These are phyloP conservation scores for Tubosaeta sp. DNA, from an alignment of 768 basidiomycete species.

Conservation along the genomic window DNA sequence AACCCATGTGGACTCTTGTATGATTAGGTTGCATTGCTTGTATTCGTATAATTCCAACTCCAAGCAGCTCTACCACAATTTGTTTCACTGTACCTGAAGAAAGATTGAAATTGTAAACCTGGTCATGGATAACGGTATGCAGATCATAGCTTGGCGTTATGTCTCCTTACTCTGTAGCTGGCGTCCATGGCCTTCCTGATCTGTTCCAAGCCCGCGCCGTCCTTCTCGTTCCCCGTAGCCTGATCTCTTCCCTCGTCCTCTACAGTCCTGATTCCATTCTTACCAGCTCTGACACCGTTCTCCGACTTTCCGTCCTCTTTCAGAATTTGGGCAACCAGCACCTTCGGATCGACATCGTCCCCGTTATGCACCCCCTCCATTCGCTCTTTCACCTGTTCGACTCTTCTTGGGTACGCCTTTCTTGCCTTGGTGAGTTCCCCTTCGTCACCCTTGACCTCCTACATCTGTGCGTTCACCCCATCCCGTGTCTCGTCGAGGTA, in stretches of 20 bases:
- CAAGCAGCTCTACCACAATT: too few relatives aligned
- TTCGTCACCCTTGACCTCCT: too few relatives aligned
- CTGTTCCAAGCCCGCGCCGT: too few relatives aligned
- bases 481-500: conserved; percentile 19
- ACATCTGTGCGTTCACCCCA: conserved; percentile 12
- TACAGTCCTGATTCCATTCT: conserved; percentile 3
- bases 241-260: background rate
- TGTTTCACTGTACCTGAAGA: too few relatives aligned
- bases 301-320: conserved; percentile 4
- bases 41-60: background rate
- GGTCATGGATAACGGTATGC: too few relatives aligned
- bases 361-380: conserved; percentile 8
- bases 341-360: conserved; percentile 7
- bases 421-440: conserved; percentile 14
- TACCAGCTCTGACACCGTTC: conserved; percentile 1
- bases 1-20: background rate
- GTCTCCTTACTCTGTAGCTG: conserved; percentile 8
- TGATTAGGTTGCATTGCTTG: background rate
- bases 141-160: conserved; percentile 23
- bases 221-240: too few relatives aligned
- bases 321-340: conserved; percentile 8
- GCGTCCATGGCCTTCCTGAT: conserved; percentile 7
- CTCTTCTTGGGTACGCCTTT: conserved; percentile 13
- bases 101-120: too few relatives aligned
- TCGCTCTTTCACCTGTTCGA: conserved; percentile 7